Evolutionary conservation across 192 early-diverging fungal species (phyloP).

Genomic region (Mortierella antarctica): DNA sequence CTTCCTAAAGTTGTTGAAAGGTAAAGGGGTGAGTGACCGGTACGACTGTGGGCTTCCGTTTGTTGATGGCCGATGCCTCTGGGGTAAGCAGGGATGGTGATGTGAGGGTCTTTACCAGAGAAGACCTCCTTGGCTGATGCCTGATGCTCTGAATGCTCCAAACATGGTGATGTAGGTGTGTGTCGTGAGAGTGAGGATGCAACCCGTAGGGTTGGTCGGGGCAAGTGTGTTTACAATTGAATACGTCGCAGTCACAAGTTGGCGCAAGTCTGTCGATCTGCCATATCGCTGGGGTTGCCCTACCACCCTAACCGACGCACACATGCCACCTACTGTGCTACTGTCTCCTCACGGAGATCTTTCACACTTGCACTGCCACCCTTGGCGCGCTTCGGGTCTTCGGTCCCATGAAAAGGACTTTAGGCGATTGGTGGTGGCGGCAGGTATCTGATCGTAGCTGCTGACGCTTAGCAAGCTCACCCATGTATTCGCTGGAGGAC

Average conservation of each 20-base stretch:
- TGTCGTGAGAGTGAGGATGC: not conserved
- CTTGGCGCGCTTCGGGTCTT: too few relatives aligned
- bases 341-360: too few relatives aligned
- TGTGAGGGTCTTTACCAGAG: slow-evolving; percentile 57
- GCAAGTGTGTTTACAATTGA: slow-evolving; percentile 12
- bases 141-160: slow-evolving; percentile 67
- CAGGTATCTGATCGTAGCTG: too few relatives aligned
- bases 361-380: too few relatives aligned
- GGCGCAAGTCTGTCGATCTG: too few relatives aligned
- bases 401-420: too few relatives aligned
- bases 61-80: not conserved
- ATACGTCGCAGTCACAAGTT: slow-evolving; percentile 4
- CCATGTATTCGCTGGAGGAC: too few relatives aligned
- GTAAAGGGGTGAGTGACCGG: not conserved
- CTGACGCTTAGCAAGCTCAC: too few relatives aligned
- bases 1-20: slow-evolving; percentile 27
- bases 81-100: not conserved
- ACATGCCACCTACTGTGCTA: too few relatives aligned
- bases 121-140: slow-evolving; percentile 64
- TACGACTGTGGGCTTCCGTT: not conserved
- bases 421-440: too few relatives aligned
- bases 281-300: too few relatives aligned
- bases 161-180: slow-evolving; percentile 52
- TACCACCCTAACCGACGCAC: too few relatives aligned
- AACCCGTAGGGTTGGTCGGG: not conserved